Percentiles rank a stretch among this genome's conserved stretches.
phyloP scores from a whole-genome alignment of 441 rosid species.

The Corymbia calophylla region DNA sequence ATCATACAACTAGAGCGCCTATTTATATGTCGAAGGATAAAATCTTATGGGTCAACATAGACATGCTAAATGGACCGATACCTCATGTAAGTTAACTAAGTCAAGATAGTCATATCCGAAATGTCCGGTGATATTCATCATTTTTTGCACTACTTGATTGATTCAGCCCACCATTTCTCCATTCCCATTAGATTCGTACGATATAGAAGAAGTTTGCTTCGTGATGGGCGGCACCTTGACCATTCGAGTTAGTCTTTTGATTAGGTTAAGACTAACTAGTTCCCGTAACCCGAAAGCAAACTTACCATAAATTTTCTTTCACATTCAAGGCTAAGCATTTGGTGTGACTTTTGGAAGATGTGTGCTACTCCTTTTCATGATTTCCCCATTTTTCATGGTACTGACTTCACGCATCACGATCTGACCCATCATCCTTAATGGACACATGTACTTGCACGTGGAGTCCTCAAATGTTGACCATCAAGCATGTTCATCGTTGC shows the following conservation, averaged over 20 bases:
- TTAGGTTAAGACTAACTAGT: background rate
- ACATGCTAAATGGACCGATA: background rate
- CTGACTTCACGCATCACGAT: background rate
- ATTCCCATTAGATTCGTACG: background rate
- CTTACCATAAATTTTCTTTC: background rate
- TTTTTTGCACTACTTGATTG: background rate
- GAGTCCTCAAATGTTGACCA: background rate
- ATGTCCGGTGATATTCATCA: background rate
- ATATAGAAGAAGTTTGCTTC: background rate
- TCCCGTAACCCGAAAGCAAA: background rate
- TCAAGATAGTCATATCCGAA: background rate
- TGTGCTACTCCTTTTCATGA: background rate
- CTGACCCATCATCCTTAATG: background rate
- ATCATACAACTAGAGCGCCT: background rate
- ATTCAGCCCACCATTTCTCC: background rate
- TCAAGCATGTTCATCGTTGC: background rate
- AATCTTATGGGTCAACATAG: background rate
- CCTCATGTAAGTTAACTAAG: background rate
- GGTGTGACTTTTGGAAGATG: background rate
- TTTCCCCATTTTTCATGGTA: background rate
- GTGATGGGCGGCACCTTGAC: background rate
- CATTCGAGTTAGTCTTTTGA: background rate
- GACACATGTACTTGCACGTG: background rate
- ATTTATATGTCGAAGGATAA: background rate
- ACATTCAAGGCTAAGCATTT: background rate